These are phyloP conservation scores for Mycena albidolilacea DNA, from an alignment of 768 basidiomycete species.

Conservation along the genomic window DNA sequence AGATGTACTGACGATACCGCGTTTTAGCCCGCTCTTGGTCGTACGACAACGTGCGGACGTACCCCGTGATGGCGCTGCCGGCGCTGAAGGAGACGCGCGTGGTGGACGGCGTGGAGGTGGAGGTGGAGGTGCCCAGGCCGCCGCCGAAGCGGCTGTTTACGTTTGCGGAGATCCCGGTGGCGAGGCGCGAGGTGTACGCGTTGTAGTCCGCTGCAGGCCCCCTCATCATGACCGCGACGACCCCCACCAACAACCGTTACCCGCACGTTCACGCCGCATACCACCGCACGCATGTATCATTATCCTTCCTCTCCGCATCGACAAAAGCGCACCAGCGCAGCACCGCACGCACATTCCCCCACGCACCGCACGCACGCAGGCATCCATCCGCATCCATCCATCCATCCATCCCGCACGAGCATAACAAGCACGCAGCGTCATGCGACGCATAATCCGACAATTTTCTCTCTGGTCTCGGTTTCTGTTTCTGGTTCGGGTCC, in stretches of 20 bases:
- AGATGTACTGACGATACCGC: conserved; percentile 32
- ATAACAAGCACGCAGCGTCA: neutral
- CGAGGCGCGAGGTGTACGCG: neutral
- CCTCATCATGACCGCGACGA: conserved; percentile 19
- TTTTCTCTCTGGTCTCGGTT: neutral
- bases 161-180: conserved; percentile 54
- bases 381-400: neutral
- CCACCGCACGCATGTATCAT: conserved; percentile 13
- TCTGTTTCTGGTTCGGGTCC: neutral
- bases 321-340: conserved; percentile 5
- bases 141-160: conserved; percentile 78
- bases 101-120: conserved; percentile 59
- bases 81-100: conserved; percentile 69
- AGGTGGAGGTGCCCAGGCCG: conserved; percentile 66
- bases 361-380: neutral
- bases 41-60: conserved; percentile 80
- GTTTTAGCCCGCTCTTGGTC: conserved; percentile 78
- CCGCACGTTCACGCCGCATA: conserved; percentile 25
- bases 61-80: conserved; percentile 73
- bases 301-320: neutral
- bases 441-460: neutral
- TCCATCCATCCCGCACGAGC: neutral
- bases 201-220: too few species aligned
- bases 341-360: neutral
- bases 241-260: neutral